Evolutionary conservation across 148 eudicot genomes (phyloP).

Genomic region (Camellia lanceoleosa): DNA sequence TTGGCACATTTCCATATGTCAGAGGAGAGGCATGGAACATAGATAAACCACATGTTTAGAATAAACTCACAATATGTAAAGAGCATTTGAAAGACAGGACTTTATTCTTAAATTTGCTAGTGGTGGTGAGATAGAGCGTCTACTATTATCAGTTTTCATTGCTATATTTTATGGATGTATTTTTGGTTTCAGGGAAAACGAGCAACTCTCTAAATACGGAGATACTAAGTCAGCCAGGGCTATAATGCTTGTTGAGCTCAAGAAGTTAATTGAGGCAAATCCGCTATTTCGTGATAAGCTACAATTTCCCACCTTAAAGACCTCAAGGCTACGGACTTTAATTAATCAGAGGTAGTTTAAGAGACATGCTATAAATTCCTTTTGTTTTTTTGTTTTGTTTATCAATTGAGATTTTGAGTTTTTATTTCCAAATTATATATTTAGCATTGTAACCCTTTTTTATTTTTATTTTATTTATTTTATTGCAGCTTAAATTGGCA

Average conservation of each 20-base stretch:
- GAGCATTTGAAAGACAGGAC: background rate
- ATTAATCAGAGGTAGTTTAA: constrained; percentile 38
- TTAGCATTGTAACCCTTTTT: constrained; percentile 12
- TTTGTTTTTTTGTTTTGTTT: background rate
- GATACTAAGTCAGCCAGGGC: constrained; percentile 42
- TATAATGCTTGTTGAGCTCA: constrained; percentile 34
- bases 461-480: background rate
- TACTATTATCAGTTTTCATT: background rate
- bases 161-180: background rate
- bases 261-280: constrained; percentile 46
- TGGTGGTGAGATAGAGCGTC: background rate
- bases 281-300: constrained; percentile 44
- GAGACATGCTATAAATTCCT: background rate
- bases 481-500: constrained; percentile 48
- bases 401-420: background rate
- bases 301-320: constrained; percentile 34
- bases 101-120: background rate
- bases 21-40: background rate
- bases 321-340: constrained; percentile 30
- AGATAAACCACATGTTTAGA: background rate
- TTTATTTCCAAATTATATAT: background rate
- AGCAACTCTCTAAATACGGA: constrained; percentile 37
- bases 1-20: background rate
- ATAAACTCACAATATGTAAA: background rate
- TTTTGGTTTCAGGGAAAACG: constrained; percentile 39